Evolutionary conservation across 768 basidiomycete species (phyloP).

Genomic region (Rhodotorula graminis): DNA sequence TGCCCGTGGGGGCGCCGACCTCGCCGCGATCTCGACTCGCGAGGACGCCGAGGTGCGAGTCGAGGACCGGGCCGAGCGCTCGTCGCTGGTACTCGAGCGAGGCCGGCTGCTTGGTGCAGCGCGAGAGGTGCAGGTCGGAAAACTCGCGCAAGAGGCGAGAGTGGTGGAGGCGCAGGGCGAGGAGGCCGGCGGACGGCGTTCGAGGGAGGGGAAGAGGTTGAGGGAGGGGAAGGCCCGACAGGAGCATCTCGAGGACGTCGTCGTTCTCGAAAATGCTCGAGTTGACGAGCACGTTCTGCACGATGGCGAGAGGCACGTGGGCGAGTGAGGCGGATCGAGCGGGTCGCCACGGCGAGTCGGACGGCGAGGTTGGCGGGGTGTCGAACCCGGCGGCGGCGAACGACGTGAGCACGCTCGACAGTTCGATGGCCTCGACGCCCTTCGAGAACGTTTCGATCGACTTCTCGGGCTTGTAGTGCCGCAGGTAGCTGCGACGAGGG

Average conservation of each 20-base stretch:
- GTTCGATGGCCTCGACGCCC: conserved; percentile 61
- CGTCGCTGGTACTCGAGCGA: conserved; percentile 52
- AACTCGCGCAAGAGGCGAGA: conserved; percentile 59
- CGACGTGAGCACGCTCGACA: conserved; percentile 50
- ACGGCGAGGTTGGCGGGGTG: conserved; percentile 44
- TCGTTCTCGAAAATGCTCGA: conserved; percentile 57
- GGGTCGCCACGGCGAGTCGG: conserved; percentile 36
- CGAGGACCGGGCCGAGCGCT: conserved; percentile 52
- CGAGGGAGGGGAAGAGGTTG: conserved; percentile 51
- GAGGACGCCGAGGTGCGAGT: conserved; percentile 47
- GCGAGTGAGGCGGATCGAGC: conserved; percentile 53
- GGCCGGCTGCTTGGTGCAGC: conserved; percentile 57
- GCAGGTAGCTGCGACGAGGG: conserved; percentile 2
- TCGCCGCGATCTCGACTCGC: conserved; percentile 52
- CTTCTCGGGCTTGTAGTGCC: conserved; percentile 33
- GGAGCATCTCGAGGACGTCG: conserved; percentile 48
- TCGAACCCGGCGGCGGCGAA: conserved; percentile 30
- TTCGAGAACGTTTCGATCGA: conserved; percentile 55
- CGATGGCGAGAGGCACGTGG: conserved; percentile 42
- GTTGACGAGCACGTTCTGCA: conserved; percentile 64
- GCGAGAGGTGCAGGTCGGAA: conserved; percentile 55
- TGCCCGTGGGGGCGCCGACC: conserved; percentile 6
- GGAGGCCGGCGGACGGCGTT: conserved; percentile 50
- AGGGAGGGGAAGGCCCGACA: conserved; percentile 39
- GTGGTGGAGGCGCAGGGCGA: conserved; percentile 54